These are phyloP conservation scores for Ganoderma resinaceum DNA, from an alignment of 1,284 basidiomycete species.

Conservation along the genomic window DNA sequence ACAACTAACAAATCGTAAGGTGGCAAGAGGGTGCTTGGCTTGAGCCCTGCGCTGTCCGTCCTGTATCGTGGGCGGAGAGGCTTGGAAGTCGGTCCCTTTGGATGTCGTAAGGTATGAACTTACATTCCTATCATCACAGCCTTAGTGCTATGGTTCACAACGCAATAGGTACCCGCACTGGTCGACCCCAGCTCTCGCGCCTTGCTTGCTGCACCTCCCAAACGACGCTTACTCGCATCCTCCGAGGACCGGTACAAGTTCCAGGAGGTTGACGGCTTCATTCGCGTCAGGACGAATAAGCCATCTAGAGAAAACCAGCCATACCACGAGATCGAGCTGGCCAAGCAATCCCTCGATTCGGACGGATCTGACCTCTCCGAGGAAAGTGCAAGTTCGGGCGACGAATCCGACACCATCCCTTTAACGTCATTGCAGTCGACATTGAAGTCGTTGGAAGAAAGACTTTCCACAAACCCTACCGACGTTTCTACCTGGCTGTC, in stretches of 20 bases:
- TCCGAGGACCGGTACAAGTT: constrained; percentile 51
- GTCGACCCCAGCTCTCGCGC: constrained; percentile 61
- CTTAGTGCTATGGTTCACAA: not conserved
- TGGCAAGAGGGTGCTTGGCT: constrained; percentile 69
- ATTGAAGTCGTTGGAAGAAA: constrained; percentile 64
- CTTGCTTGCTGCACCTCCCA: constrained; percentile 57
- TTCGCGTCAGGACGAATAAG: constrained; percentile 55
- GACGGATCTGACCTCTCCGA: constrained; percentile 53
- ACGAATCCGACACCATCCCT: constrained; percentile 42
- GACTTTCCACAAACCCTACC: constrained; percentile 56
- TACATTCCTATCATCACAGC: not conserved
- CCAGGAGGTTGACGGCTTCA: constrained; percentile 70
- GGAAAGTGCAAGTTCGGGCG: constrained; percentile 36
- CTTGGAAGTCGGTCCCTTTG: constrained; percentile 63
- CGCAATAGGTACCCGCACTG: constrained; percentile 55
- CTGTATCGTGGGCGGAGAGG: constrained; percentile 58
- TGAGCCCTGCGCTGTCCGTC: constrained; percentile 55
- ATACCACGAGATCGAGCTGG: constrained; percentile 58
- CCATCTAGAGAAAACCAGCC: constrained; percentile 46
- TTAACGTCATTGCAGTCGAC: constrained; percentile 64
- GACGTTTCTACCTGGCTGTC: constrained; percentile 69
- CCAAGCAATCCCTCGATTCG: constrained; percentile 46
- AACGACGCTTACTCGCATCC: constrained; percentile 51
- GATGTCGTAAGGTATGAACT: constrained; percentile 54
- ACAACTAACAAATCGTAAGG: constrained; percentile 68